Evolutionary conservation across 495 filamentous ascomycete genomes (phyloP), one percentile per base, ranked within the genome.

Genomic region (Penicillium soppii): DNA sequence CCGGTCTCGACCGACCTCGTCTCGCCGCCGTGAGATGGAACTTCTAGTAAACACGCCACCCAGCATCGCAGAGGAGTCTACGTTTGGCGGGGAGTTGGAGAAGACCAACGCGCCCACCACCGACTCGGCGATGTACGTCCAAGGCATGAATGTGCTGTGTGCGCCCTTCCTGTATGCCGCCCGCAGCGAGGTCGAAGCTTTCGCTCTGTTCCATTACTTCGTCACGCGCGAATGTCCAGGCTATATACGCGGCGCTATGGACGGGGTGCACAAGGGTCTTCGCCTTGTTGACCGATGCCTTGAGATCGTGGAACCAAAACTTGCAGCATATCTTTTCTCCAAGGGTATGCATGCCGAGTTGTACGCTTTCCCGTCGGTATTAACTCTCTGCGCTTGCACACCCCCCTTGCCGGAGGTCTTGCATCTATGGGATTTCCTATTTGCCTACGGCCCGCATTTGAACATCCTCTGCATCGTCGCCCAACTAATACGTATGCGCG

Each of bases 61-160:
- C 0, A 73, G 69, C 15, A 75, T 77, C 45, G 58, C 59, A 26
- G 73, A 76, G 26, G 83, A 82, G 62, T 20, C 54, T 36, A 7
- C 43, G 16, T 21, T 40, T 21, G 39, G 50, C 4, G 30, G 54
- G 16, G 50, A 50, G 19, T 32, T 52, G 16, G 43, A 48, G 2
- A 56, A 50, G 13, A 38, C 32, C 5, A 55, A 40, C 12, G 33
- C 57, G 8, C 68, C 66, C 17, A 71, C 76, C 1, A 73, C 71
- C 13, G 85, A 88, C 51, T 79, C 85, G 12, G 88, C 88, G 10
- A 90, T 89, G 45, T 99, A 99, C 65, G 95, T 97, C 5, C 94
- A 99, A 65, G 94, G 94, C 50, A 97, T 98, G 94, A 98, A 97
- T 63, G 92, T 97, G n/a, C 82, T 98, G n/a, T 92, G 90, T 29